Base-by-base conservation (phyloP, 331 rosid species). In the Dryas integrifolia region DNA sequence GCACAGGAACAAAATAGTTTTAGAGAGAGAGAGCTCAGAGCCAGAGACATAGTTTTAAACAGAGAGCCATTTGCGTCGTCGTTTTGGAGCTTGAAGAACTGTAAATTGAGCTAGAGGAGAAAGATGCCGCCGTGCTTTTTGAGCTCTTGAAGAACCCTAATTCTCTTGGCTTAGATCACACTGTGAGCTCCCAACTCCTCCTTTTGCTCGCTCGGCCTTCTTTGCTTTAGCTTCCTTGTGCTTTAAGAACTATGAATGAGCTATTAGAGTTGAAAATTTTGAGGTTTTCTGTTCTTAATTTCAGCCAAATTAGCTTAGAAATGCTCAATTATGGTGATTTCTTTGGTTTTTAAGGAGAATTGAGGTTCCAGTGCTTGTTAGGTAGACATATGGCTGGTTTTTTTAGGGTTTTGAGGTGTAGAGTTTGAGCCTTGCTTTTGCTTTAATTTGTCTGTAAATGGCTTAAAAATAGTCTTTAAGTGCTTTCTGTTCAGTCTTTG, bases 91-190 rank as follows among this genome's bases (percentile, higher is more conserved):
- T 57, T 59, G 5, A 53, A 48, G 69, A 65, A 73, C 46, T 51
- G 61, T 50, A 39, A 70, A 78, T 78, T 58, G 26, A 57, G 62
- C 58, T 12, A 62, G 9, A 41, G 11, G 45, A 48, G 65, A 53
- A 60, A 75, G 63, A 72, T 66, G 78, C 51, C 75, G 68, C 59
- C 79, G 85, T 62, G 67, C 48, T 47, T 53, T 44, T 57, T 50
- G 24, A 58, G 72, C 49, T 74, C 52, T 58, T 75, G 64, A 52
- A 76, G 74, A 77, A 57, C 77, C 77, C 79, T 74, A 83, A 67
- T 75, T 71, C 72, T 21, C 57, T 16, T 26, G 45, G 73, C 76
- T 69, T 78, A 77, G 87, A 85, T 82, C 85, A 85, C 80, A 52
- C 69, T 67, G 66, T 70, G 53, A 70, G 79, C 82, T 72, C 65